phyloP scores from a whole-genome alignment of 805 yeast species.

The Ogataea dorogensis region DNA sequence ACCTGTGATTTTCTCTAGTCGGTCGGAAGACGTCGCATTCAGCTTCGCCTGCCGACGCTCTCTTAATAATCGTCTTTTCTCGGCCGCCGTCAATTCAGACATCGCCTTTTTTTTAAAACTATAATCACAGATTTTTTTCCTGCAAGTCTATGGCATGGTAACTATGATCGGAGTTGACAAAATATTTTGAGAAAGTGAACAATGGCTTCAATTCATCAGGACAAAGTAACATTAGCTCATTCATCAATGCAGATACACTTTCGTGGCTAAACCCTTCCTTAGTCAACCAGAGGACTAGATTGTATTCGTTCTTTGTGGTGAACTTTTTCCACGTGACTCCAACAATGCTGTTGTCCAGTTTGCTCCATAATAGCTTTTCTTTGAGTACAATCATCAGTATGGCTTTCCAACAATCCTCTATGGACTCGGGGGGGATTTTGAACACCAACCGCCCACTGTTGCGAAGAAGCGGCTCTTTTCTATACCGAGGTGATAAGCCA shows the following conservation, averaged over 20 bases:
- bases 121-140: slow-evolving; percentile 2
- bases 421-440: slow-evolving; percentile 16
- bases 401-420: slow-evolving; percentile 16
- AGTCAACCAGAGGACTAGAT: slow-evolving; percentile 18
- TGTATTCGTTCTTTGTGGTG: slow-evolving; percentile 12
- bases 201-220: slow-evolving; percentile 21
- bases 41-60: slow-evolving; percentile 68
- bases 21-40: slow-evolving; percentile 49
- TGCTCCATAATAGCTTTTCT: slow-evolving; percentile 22
- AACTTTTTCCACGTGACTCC: slow-evolving; percentile 22
- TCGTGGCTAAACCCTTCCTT: slow-evolving; percentile 16
- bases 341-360: slow-evolving; percentile 17
- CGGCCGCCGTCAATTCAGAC: slow-evolving; percentile 52
- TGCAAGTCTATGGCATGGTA: slow-evolving; percentile 17
- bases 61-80: slow-evolving; percentile 54
- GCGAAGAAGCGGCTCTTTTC: slow-evolving; percentile 19
- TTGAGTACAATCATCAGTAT: slow-evolving; percentile 14
- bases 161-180: slow-evolving; percentile 17
- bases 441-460: slow-evolving; percentile 19
- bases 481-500: slow-evolving; percentile 21
- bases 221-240: slow-evolving; percentile 17
- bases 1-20: slow-evolving; percentile 52
- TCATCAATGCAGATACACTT: slow-evolving; percentile 15
- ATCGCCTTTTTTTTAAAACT: slow-evolving; percentile 24
- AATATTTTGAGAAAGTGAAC: slow-evolving; percentile 20